These are phyloP conservation scores for Epithemia pelagica DNA, from an alignment of 108 stramenopile genomes.

Conservation along the genomic window DNA sequence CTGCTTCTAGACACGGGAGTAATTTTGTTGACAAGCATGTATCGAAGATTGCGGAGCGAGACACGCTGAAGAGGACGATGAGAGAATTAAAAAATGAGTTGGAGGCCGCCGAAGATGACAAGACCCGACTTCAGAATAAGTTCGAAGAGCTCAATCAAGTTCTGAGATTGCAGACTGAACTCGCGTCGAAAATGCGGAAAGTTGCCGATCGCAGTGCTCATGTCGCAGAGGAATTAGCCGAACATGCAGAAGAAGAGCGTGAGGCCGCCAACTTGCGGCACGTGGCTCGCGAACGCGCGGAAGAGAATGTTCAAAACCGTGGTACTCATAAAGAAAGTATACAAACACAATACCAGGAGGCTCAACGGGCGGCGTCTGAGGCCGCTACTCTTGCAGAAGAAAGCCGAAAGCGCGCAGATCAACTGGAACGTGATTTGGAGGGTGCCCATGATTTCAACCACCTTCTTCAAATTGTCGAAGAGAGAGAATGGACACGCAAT, in stretches of 20 bases:
- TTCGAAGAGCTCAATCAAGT: constrained; percentile 50
- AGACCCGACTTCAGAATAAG: constrained; percentile 20
- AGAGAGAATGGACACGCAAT: constrained; percentile 30
- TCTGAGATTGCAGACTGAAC: constrained; percentile 55
- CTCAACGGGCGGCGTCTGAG: constrained; percentile 52
- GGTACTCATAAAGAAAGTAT: constrained; percentile 44
- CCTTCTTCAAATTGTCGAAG: constrained; percentile 20
- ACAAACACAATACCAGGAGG: constrained; percentile 59
- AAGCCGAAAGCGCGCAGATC: constrained; percentile 45
- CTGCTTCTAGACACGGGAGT: constrained; percentile 9
- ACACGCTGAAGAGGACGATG: constrained; percentile 15
- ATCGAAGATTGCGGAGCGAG: constrained; percentile 45
- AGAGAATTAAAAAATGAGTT: constrained; percentile 32
- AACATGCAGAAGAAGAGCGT: constrained; percentile 75
- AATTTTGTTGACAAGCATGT: constrained; percentile 38
- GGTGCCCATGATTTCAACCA: constrained; percentile 22
- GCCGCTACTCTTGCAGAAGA: constrained; percentile 40
- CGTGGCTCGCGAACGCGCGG: constrained; percentile 52
- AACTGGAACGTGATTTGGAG: constrained; percentile 29
- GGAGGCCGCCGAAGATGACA: constrained; percentile 21
- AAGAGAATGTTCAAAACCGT: constrained; percentile 41
- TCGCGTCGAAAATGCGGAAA: constrained; percentile 46
- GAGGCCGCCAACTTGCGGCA: constrained; percentile 69
- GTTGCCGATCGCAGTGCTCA: constrained; percentile 51
- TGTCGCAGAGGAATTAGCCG: constrained; percentile 65